Base-by-base conservation (phyloP, 2,329 filamentous ascomycete genomes). In the Penicillium sp. region DNA sequence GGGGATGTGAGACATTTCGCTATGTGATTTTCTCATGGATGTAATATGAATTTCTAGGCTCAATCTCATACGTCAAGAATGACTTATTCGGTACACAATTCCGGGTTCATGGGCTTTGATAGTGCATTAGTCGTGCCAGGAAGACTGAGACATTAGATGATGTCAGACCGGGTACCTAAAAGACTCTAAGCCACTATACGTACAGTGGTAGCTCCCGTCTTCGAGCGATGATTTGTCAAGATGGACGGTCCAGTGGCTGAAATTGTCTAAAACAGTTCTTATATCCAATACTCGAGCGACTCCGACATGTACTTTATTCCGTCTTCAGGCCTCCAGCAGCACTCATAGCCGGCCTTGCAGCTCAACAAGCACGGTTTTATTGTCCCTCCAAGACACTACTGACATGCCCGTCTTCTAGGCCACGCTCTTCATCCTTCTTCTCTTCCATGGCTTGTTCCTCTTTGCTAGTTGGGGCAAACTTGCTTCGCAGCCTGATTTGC, bases 401-500 rank as follows among this genome's bases (percentile, higher is more conserved):
- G 28, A 37, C 28, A 37, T 22, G 41, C 34, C 50, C 43, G 5
- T 48, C 17, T 15, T 28, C 38, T 14, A 45, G 14, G 4, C 55
- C 38, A 5, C 28, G 42, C 34, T 51, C 54, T 54, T 59, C 49
- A 37, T 35, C 37, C 17, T 34, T 35, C n/a, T 49, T 22, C 39
- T 38, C 35, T 58, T 42, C 39, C 8, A n/a, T 14, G 11, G 22
- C 15, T 20, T 28, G 34, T 10, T 55, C 42, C n/a, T 41, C n/a
- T 1, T 41, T 39, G 12, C 7, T 51, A 20, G 63, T 61, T 4
- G 63, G 66, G 17, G 66, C 78, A 69, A 82, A 82, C 49, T 77
- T 79, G 14, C 76, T 79, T 67, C 70, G 78, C 63, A 71, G 75
- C 61, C 81, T 69, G 49, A 83, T 69, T 41, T 65, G 68, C 48